Conservation (phyloP, 2,329 filamentous ascomycete species). For the Aureobasidium sp. region DNA sequence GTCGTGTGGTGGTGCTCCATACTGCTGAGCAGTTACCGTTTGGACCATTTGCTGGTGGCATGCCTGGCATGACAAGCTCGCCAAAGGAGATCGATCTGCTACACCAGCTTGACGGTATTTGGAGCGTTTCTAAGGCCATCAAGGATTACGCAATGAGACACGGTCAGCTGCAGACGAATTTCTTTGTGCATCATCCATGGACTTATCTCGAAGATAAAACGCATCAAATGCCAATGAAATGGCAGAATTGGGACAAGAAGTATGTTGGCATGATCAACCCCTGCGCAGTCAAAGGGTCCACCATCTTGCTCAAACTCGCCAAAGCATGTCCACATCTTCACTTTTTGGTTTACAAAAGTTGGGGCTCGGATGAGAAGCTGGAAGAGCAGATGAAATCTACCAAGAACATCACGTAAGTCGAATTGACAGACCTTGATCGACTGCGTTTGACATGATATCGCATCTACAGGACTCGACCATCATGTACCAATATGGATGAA, state of each 20-base stretch:
- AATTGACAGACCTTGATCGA: not conserved
- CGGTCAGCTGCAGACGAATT: constrained; percentile 17
- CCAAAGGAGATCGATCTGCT: not conserved
- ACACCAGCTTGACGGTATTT: not conserved
- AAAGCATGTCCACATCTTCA: constrained; percentile 17
- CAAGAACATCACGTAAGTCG: not conserved
- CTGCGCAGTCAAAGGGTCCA: constrained; percentile 17
- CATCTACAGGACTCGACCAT: constrained; percentile 6
- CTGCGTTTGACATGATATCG: not conserved
- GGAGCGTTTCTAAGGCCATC: not conserved
- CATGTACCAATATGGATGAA: constrained; percentile 17
- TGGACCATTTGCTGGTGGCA: not conserved
- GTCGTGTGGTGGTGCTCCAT: not conserved
- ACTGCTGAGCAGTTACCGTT: not conserved
- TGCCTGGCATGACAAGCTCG: not conserved
- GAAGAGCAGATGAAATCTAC: not conserved
- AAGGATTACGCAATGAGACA: constrained; percentile 16
- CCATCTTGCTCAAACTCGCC: constrained; percentile 18
- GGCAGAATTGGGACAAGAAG: constrained; percentile 18
- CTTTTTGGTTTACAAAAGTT: constrained; percentile 17
- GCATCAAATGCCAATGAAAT: constrained; percentile 12
- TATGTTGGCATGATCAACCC: constrained; percentile 20
- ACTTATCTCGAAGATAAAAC: constrained; percentile 18
- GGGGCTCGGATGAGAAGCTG: constrained; percentile 12
- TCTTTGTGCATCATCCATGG: constrained; percentile 19